Conservation (phyloP, 129 eudicot species). For the Lonicera japonica region DNA sequence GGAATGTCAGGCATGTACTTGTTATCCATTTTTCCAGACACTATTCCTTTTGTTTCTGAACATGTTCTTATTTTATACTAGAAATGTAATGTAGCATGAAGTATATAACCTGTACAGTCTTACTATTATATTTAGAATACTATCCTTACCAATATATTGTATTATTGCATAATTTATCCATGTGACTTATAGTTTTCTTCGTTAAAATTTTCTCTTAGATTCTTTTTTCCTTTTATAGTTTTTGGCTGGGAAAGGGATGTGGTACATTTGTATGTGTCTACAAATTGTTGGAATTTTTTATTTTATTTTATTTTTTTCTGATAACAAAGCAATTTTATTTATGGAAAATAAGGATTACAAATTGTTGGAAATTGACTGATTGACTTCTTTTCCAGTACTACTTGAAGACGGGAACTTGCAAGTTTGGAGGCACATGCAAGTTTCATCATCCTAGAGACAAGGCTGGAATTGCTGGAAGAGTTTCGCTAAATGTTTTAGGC, state of each 20-base stretch:
- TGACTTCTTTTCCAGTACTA: conserved; percentile 48
- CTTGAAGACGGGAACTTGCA: conserved; percentile 90
- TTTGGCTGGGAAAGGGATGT: not conserved
- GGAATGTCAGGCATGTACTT: conserved; percentile 68
- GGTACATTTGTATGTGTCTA: not conserved
- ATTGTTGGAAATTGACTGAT: too few species aligned
- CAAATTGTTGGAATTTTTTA: too few species aligned
- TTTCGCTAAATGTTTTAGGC: conserved; percentile 74
- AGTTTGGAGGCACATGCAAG: conserved; percentile 94
- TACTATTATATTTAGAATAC: not conserved
- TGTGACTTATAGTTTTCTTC: not conserved
- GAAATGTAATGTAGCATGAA: not conserved
- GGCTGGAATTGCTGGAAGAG: conserved; percentile 86
- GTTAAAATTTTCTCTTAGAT: not conserved
- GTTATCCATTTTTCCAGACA: not conserved
- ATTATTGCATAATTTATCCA: not conserved
- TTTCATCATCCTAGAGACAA: conserved; percentile 95
- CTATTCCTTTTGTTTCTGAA: not conserved
- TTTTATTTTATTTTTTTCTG: too few species aligned
- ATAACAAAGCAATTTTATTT: too few species aligned
- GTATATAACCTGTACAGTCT: not conserved
- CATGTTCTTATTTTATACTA: not conserved
- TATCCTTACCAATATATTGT: not conserved
- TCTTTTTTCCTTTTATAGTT: not conserved
- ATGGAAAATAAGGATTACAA: too few species aligned